Evolutionary conservation across 768 basidiomycete genomes (phyloP), one percentile per base, ranked within the genome.

Genomic region (Tricholoma hemisulphureum): DNA sequence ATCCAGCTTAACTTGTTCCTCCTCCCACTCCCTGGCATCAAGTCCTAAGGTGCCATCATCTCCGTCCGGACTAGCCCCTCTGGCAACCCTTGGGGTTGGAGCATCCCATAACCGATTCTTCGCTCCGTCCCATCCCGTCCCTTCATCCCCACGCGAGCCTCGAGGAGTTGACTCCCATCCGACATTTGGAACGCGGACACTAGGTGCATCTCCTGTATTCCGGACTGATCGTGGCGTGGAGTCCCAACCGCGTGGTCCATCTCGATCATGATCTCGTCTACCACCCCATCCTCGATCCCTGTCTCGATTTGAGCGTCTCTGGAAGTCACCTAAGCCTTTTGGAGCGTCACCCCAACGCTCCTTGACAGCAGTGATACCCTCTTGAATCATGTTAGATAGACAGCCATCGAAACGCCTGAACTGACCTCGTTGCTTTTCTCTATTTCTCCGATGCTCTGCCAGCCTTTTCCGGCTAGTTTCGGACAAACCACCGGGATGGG

Each of bases 151-250:
- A 23, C 76, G 75, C 49, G 73, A 72, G 61, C 71, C 74, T 29
- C 88, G 82, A 10, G 95, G 95, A 1, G 95, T 98, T 7, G 95
- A 90, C 53, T 97, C 95, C 95, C 95, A 98, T 2, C 86, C 87
- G 56, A 93, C 84, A 70, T 96, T 93, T 0, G 95, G 94, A 14
- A 97, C 89, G 28, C 95, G 86, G 29, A 94, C 86, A 62, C 91
- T 94, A 0, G 92, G 90, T 9, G 85, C 85, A 63, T 91, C 87
- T 10, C 81, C 79, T 28, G 67, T 69, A 16, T 75, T 71, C 32
- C 81, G 80, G n/a, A 82, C 80, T 24, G 81, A 82, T 31, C 80
- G 84, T 16, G 88, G 86, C 3, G 87, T 87, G 11, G 77, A 75
- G 63, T 86, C 84, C 86, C 84, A 87, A 3, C 73, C 69, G 49